Percentiles rank a stretch among this genome's conserved stretches.
phyloP scores from a whole-genome alignment of 805 yeast species.

The Saccharomycopsis javanensis region DNA sequence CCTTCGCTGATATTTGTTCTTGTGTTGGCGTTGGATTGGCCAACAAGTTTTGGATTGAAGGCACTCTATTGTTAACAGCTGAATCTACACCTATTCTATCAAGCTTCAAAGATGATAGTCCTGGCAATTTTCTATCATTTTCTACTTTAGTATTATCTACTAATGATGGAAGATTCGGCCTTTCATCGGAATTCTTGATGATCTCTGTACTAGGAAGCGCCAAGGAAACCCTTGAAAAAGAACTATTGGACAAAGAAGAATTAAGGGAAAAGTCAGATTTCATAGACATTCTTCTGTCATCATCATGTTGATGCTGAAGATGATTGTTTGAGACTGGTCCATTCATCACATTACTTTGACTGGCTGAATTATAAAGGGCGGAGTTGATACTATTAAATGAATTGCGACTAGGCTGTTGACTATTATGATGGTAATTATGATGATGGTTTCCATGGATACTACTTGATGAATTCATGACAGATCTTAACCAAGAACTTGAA shows the following conservation, averaged over 20 bases:
- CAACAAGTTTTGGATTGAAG: not conserved
- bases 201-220: conserved; percentile 2
- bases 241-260: conserved; percentile 7
- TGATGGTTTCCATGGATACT: conserved; percentile 2
- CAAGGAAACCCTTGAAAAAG: conserved; percentile 1
- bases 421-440: not conserved
- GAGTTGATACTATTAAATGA: conserved; percentile 8
- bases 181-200: not conserved
- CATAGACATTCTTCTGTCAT: conserved; percentile 15
- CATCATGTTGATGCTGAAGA: not conserved
- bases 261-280: conserved; percentile 11
- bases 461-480: not conserved
- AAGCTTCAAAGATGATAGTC: not conserved
- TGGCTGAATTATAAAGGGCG: conserved; percentile 5
- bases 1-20: not conserved
- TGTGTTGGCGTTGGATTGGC: not conserved
- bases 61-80: not conserved
- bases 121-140: not conserved
- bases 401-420: conserved; percentile 1
- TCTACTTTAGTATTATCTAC: not conserved
- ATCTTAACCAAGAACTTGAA: conserved; percentile 3
- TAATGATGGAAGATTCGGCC: not conserved
- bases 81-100: not conserved
- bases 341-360: conserved; percentile 5
- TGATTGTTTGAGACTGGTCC: not conserved